Conservation (phyloP, 345 rosid genomes). For the Microcos paniculata region DNA sequence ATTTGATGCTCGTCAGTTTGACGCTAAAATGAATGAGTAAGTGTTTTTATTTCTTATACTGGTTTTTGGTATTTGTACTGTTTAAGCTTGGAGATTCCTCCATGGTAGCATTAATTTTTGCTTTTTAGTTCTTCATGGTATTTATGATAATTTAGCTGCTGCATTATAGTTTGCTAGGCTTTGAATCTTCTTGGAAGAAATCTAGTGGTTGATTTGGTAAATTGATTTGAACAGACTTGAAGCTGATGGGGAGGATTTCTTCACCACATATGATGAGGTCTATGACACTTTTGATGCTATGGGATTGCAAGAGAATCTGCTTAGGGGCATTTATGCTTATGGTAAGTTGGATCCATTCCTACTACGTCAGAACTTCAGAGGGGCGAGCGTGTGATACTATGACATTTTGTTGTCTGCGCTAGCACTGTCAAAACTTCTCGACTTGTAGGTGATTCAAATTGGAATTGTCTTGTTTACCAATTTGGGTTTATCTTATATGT, state of each 20-base stretch:
- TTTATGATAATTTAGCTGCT: not conserved
- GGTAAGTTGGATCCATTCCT: slow-evolving; percentile 39
- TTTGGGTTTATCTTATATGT: not conserved
- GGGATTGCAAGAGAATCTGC: slow-evolving; percentile 77
- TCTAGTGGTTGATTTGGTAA: not conserved
- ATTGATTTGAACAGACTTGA: slow-evolving; percentile 41
- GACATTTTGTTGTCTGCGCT: not conserved
- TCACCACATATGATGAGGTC: slow-evolving; percentile 75
- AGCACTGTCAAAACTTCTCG: not conserved
- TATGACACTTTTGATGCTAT: slow-evolving; percentile 76
- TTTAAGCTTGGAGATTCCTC: not conserved
- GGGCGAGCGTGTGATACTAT: not conserved
- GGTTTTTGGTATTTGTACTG: not conserved
- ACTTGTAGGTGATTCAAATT: not conserved
- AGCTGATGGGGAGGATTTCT: slow-evolving; percentile 60
- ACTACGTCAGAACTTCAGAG: not conserved
- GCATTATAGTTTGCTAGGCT: not conserved
- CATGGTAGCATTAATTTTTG: not conserved
- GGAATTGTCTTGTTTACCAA: not conserved
- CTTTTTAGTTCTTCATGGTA: not conserved
- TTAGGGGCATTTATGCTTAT: slow-evolving; percentile 88
- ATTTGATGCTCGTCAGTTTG: slow-evolving; percentile 47
- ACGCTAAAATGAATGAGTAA: slow-evolving; percentile 51
- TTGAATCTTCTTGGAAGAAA: not conserved
- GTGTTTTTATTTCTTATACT: slow-evolving; percentile 8